A percentile compares a stretch with the other conserved stretches of the same genome.
These are phyloP conservation scores for Claviceps purpurea DNA, from an alignment of 2,329 filamentous ascomycete species.

Conservation along the genomic window DNA sequence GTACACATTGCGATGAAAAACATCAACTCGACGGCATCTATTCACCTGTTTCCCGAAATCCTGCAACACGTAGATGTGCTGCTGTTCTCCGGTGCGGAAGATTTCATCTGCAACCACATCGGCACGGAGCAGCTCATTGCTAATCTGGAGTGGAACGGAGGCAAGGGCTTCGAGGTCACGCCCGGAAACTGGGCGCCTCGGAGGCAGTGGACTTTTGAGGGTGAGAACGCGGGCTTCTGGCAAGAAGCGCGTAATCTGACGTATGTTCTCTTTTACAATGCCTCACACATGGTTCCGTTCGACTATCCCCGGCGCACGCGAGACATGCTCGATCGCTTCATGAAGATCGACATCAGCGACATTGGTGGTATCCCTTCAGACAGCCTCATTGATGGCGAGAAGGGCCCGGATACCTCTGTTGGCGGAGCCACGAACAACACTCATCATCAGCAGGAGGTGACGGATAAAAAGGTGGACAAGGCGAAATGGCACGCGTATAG, in stretches of 20 bases:
- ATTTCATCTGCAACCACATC: constrained; percentile 93
- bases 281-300: constrained; percentile 96
- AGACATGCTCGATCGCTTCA: constrained; percentile 96
- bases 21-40: constrained; percentile 56
- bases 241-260: constrained; percentile 91
- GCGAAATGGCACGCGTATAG: constrained; percentile 85
- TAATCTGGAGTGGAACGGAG: constrained; percentile 84
- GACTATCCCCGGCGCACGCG: constrained; percentile 75
- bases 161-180: constrained; percentile 76
- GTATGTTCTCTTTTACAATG: constrained; percentile 90
- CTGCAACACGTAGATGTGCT: constrained; percentile 66
- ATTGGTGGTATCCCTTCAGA: constrained; percentile 73
- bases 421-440: constrained; percentile 49
- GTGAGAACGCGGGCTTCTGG: constrained; percentile 76
- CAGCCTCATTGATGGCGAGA: constrained; percentile 74
- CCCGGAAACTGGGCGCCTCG: constrained; percentile 86
- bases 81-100: constrained; percentile 85
- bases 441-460: constrained; percentile 38
- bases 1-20: constrained; percentile 62
- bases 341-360: constrained; percentile 78
- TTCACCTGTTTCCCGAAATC: constrained; percentile 63
- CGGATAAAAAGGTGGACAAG: constrained; percentile 60
- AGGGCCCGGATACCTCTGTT: constrained; percentile 63
- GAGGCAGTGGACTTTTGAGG: constrained; percentile 87
- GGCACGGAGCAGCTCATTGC: constrained; percentile 86